These are phyloP conservation scores for Botrytis pseudocinerea DNA, from an alignment of 2,329 filamentous ascomycete genomes.

Conservation along the genomic window DNA sequence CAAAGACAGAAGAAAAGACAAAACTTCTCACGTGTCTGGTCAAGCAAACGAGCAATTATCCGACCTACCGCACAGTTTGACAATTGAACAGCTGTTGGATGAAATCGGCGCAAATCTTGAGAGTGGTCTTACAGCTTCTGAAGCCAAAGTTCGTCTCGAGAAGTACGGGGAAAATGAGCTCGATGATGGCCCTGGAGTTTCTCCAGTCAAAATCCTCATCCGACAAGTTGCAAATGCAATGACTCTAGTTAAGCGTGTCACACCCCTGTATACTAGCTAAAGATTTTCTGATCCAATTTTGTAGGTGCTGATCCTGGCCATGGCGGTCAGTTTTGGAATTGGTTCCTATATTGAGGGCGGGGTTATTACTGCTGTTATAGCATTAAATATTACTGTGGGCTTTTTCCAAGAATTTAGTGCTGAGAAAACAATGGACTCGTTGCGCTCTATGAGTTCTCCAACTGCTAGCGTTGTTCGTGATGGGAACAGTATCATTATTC, in stretches of 20 bases:
- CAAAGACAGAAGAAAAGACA: too few species aligned
- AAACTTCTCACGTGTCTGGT: constrained; percentile 40
- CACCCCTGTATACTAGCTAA: too few species aligned
- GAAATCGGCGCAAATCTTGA: constrained; percentile 58
- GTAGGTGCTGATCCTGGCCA: constrained; percentile 55
- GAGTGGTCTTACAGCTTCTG: constrained; percentile 56
- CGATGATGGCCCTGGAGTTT: constrained; percentile 59
- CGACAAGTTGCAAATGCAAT: constrained; percentile 68
- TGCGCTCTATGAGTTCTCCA: constrained; percentile 51
- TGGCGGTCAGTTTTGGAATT: constrained; percentile 59
- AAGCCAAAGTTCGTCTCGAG: constrained; percentile 56
- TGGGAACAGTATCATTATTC: constrained; percentile 51
- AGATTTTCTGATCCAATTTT: constrained; percentile 32
- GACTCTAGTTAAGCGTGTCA: constrained; percentile 52
- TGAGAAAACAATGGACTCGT: constrained; percentile 55
- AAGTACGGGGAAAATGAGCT: constrained; percentile 64
- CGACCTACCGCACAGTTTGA: constrained; percentile 62
- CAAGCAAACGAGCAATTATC: constrained; percentile 56
- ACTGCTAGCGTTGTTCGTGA: constrained; percentile 53
- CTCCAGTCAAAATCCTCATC: constrained; percentile 62
- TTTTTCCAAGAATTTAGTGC: constrained; percentile 56
- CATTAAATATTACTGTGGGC: constrained; percentile 59
- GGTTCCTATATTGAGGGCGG: constrained; percentile 61
- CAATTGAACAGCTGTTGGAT: constrained; percentile 51
- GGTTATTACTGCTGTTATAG: constrained; percentile 58